Percentiles rank a stretch among this genome's conserved stretches.
phyloP scores from a whole-genome alignment of 1,139 yeast genomes.

The Suhomyces taliae region DNA sequence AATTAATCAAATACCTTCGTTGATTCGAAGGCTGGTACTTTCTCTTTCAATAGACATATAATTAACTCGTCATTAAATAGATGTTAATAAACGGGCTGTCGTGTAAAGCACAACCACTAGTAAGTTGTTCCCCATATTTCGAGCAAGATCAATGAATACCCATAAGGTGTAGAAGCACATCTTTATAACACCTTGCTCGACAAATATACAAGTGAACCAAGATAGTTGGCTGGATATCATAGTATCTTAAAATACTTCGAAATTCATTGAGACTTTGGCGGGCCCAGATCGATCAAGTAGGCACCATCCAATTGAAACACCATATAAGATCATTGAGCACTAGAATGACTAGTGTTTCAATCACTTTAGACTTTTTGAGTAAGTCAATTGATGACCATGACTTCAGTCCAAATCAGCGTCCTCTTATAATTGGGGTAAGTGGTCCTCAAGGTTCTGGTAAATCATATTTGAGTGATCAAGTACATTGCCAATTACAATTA shows the following conservation, averaged over 20 bases:
- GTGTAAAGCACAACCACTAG: neutral
- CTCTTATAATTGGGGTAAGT: slow-evolving; percentile 66
- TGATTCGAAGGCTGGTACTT: too few relatives aligned
- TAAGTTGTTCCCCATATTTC: neutral
- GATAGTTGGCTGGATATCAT: too few relatives aligned
- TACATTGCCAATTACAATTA: slow-evolving; percentile 36
- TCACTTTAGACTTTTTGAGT: slow-evolving; percentile 22
- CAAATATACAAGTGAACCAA: too few relatives aligned
- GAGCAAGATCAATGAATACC: neutral
- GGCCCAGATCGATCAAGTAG: too few relatives aligned
- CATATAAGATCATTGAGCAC: neutral
- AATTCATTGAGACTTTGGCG: too few relatives aligned
- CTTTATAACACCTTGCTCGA: too few relatives aligned
- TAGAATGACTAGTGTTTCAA: slow-evolving; percentile 17
- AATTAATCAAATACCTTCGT: too few relatives aligned
- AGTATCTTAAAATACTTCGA: too few relatives aligned
- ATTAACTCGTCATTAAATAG: neutral
- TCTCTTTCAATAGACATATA: too few relatives aligned
- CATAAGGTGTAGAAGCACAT: too few relatives aligned
- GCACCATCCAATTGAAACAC: too few relatives aligned
- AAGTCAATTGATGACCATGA: slow-evolving; percentile 19
- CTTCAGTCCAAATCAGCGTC: slow-evolving; percentile 23
- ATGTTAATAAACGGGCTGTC: neutral
- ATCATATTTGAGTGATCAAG: slow-evolving; percentile 57
- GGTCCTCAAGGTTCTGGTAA: slow-evolving; percentile 98